Base-by-base conservation (phyloP, 345 rosid species). In the Nephelium lappaceum region DNA sequence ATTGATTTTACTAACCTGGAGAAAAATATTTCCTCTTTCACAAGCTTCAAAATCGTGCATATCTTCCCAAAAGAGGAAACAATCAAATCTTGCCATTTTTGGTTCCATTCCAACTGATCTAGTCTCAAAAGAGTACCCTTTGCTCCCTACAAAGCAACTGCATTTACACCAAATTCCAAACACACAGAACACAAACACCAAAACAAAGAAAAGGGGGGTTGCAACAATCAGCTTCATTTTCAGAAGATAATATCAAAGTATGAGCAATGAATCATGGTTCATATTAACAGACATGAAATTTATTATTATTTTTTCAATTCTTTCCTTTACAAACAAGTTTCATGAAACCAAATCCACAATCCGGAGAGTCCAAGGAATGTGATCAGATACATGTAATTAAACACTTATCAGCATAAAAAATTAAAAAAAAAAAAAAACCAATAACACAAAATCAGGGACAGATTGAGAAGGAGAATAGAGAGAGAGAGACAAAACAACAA, bases 61-160 rank as follows among this genome's bases (percentile, higher is more conserved):
- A 78, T 73, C 72, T 69, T 24, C 77, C 80, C 81, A 74, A 49
- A 75, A 75, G 75, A 31, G 83, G 83, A 42, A 80, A 80, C 62
- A 77, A 49, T n/a, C 53, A 78, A 24, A 47, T 19, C 27, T 66
- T 80, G 60, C 82, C 79, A 75, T 71, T 21, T 74, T 58, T 62
- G 58, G 67, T 25, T 66, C 66, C 16, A 51, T n/a, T 12, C 38
- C 43, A 18, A 23, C 21, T 64, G 67, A 72, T 41, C 51, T 67
- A 42, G 36, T 60, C 31, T 36, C 45, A 73, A 21, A 53, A 64
- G 24, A 43, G 23, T 66, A 36, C 61, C 60, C 63, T 11, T 47
- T 31, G n/a, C 42, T 15, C 36, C 60, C 42, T 47, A 60, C 39
- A 25, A 71, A 18, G 36, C 51, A 15, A 43, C 31, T 16, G 10